Base-by-base conservation (phyloP, 192 early-diverging fungal genomes). In the Backusella macrospora region DNA sequence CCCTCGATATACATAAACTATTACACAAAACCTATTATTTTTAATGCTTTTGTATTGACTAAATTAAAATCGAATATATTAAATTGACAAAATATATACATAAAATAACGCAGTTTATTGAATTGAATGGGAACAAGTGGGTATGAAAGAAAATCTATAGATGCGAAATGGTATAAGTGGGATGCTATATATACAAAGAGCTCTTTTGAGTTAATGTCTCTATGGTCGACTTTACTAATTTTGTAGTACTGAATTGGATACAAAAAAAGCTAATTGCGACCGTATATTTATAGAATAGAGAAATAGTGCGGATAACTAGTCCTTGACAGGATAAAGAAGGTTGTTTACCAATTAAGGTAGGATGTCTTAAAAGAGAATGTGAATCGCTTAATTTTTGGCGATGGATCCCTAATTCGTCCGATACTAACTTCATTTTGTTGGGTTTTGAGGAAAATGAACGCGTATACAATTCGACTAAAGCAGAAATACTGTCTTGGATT, bases 341-440 rank as follows among this genome's bases (percentile, higher is more conserved):
- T 59, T 23, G 21, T 59, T 74, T 74, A 82, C 76, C 77, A 13
- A 86, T 70, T 47, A 88, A 64, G 5, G 84, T 62, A n/a, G 87
- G 84, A 10, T 87, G 72, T 84, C 87, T 86, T 67, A 88, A 88
- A 48, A 86, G 65, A 72, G 82, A 86, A 21, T 87, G 65, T 67
- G 82, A 77, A 63, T 78, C 80, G 65, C 86, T 86, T 64, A 81
- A 74, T 55, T 88, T 84, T 26, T 84, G 71, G 64, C 70, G 76
- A 4, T 78, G 43, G 29, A 67, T 52, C 18, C 72, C 62, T 37
- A 68, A 23, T 40, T 52, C 73, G 62, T 78, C 67, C 23, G 81
- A 72, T 39, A 79, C 74, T 59, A 59, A 59, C 26, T 59, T 18
- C 26, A 23, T 13, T 26, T 59, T 59, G 26, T 12, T 26, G 23